A percentile compares a stretch with the other conserved stretches of the same genome.
Conservation (phyloP, 768 basidiomycete genomes). For the Kwoniella dejecticola region DNA sequence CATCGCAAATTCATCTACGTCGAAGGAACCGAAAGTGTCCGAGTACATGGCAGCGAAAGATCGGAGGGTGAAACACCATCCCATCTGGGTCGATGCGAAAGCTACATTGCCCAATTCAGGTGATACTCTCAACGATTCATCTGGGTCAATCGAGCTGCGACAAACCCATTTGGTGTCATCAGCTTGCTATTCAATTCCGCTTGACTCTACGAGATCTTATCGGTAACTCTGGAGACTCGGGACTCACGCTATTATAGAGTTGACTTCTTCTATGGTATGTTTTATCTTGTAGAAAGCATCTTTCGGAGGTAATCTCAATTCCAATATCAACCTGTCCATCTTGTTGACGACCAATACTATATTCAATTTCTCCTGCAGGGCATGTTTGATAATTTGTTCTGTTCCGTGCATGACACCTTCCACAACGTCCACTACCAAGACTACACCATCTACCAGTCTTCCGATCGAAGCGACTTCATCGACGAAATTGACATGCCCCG, state of each 20-base stretch:
- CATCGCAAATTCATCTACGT: conserved; percentile 80
- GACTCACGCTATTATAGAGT: conserved; percentile 85
- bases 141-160: conserved; percentile 70
- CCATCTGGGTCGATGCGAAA: conserved; percentile 95
- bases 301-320: conserved; percentile 88
- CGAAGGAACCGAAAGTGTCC: conserved; percentile 77
- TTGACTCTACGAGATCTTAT: background rate
- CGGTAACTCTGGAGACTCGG: background rate
- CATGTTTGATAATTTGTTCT: conserved; percentile 83
- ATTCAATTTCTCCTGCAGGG: conserved; percentile 82
- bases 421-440: conserved; percentile 95
- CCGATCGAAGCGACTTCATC: conserved; percentile 91
- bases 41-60: conserved; percentile 97
- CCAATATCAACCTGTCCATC: conserved; percentile 94
- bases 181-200: background rate
- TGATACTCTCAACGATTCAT: conserved; percentile 82
- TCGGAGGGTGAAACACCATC: conserved; percentile 91
- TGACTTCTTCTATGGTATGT: conserved; percentile 98
- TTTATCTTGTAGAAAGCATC: conserved; percentile 99
- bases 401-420: conserved; percentile 98
- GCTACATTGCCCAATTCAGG: conserved; percentile 96
- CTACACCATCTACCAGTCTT: conserved; percentile 82
- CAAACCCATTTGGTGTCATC: conserved; percentile 19
- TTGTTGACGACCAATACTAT: conserved; percentile 95
- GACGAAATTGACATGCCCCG: conserved; percentile 97